Base-by-base conservation (phyloP, 1,284 basidiomycete species). In the Rugosomyces carneus region DNA sequence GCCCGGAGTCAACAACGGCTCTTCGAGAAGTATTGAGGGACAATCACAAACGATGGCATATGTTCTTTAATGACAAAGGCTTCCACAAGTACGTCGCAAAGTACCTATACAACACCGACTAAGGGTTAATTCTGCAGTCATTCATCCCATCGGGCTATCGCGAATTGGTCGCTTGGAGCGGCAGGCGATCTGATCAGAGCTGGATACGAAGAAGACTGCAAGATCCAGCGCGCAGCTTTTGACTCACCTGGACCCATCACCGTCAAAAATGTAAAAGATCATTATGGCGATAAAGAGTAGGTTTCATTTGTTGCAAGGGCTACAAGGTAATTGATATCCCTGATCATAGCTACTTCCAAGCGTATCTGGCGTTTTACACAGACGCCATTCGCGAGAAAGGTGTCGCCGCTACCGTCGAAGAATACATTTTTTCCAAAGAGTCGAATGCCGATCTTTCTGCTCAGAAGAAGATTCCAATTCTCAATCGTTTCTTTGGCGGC, bases 331-430 rank as follows among this genome's bases (percentile, higher is more conserved):
- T 16, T 24, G 18, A 19, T 19, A 8, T n/a, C 10, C 21, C 5
- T 37, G 1, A 6, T 27, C 9, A 2, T 9, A 84, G 81, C 1
- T 85, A 69, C 53, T 85, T 80, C 53, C 58, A 66, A 11, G 73
- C 70, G 0, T 87, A 86, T 51, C 51, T 81, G 11, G 49, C 66
- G 5, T 86, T 82, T 61, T 85, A 84, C 64, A 65, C 64, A 2
- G 57, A 68, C 0, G 56, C 69, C 9, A 57, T 84, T 6, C 57
- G 68, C 21, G 61, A 71, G 19, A 64, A 72, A 13, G 75, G 75
- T 1, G 58, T 69, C 1, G 53, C 63, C 0, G 56, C 64, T 0
- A 67, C 69, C 0, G 47, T 87, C 3, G 76, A 85, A 49, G 68
- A 77, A 35, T 81, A 73, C 48, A 49, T 87, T 6, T 83, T 87